These are phyloP conservation scores for Golubevia pallescens DNA, from an alignment of 1,284 basidiomycete species.

Conservation along the genomic window DNA sequence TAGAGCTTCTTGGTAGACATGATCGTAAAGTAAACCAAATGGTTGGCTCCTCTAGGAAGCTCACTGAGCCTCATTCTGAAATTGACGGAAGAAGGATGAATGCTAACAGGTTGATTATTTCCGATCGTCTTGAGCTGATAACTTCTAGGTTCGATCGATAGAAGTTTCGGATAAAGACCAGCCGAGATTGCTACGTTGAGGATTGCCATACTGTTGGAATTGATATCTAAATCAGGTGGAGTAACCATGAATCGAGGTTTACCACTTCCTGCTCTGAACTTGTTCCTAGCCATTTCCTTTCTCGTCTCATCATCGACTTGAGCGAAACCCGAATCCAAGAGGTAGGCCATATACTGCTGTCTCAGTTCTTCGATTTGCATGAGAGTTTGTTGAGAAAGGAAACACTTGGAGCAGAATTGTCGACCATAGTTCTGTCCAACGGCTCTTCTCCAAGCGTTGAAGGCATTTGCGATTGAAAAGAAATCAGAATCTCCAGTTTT, in stretches of 20 bases:
- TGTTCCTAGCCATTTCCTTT: slow-evolving; percentile 32
- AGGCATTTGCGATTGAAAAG: slow-evolving; percentile 53
- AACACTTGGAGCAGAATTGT: slow-evolving; percentile 48
- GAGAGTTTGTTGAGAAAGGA: slow-evolving; percentile 46
- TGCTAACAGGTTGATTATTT: slow-evolving; percentile 52
- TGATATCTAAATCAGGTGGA: slow-evolving; percentile 36
- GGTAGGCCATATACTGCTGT: slow-evolving; percentile 61
- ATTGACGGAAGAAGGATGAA: slow-evolving; percentile 37
- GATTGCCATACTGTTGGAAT: slow-evolving; percentile 37
- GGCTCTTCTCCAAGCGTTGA: slow-evolving; percentile 46
- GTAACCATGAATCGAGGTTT: slow-evolving; percentile 34
- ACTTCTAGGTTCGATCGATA: slow-evolving; percentile 32
- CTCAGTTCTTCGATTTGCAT: slow-evolving; percentile 61
- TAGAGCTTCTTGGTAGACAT: slow-evolving; percentile 55
- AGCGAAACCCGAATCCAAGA: slow-evolving; percentile 57
- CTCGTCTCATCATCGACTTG: slow-evolving; percentile 34
- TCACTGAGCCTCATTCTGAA: slow-evolving; percentile 57
- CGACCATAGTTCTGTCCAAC: slow-evolving; percentile 40
- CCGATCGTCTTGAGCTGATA: slow-evolving; percentile 51
- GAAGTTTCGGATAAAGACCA: slow-evolving; percentile 59
- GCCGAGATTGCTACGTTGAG: slow-evolving; percentile 50
- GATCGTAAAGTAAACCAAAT: slow-evolving; percentile 56
- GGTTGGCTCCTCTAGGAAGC: slow-evolving; percentile 14
- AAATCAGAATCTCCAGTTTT: slow-evolving; percentile 54
- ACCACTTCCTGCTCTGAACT: slow-evolving; percentile 40